Percentiles rank a stretch among this genome's conserved stretches.
Conservation (phyloP, 257 asterid genomes). For the Echium plantagineum region DNA sequence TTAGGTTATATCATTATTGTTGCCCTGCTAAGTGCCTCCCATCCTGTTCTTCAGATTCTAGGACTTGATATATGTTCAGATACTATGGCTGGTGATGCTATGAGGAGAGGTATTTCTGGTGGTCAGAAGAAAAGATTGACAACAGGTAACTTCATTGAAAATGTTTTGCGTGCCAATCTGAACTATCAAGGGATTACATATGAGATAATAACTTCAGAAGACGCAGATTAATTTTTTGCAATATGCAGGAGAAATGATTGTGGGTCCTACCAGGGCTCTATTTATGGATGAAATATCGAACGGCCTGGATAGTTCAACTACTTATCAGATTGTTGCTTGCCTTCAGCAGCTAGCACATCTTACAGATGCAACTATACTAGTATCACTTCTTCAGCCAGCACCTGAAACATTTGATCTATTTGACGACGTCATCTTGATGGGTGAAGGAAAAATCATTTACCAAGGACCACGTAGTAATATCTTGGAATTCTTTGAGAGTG, state of each 20-base stretch:
- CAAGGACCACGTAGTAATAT: conserved; percentile 16
- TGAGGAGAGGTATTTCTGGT: conserved; percentile 74
- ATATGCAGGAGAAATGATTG: conserved; percentile 20
- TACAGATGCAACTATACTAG: conserved; percentile 9
- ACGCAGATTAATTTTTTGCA: background rate
- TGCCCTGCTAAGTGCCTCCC: background rate
- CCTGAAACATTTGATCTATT: conserved; percentile 22
- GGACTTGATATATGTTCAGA: conserved; percentile 73
- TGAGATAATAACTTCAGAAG: background rate
- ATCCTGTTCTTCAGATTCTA: conserved; percentile 35
- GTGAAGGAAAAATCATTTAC: conserved; percentile 12
- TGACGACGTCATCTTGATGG: conserved; percentile 18
- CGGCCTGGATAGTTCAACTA: conserved; percentile 18
- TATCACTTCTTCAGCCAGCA: conserved; percentile 19
- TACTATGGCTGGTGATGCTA: conserved; percentile 65
- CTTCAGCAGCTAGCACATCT: conserved; percentile 18
- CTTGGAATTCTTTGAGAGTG: conserved; percentile 12
- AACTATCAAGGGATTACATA: too few relatives aligned
- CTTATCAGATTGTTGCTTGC: conserved; percentile 14
- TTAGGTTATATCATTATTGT: background rate
- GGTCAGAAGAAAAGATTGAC: conserved; percentile 80
- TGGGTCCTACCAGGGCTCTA: conserved; percentile 13
- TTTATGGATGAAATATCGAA: conserved; percentile 21
- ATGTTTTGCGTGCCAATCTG: background rate
- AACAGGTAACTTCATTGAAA: conserved; percentile 29